These are phyloP conservation scores for Acanthamoeba culbertsoni DNA, from an alignment of 208 protist genomes.

Conservation along the genomic window DNA sequence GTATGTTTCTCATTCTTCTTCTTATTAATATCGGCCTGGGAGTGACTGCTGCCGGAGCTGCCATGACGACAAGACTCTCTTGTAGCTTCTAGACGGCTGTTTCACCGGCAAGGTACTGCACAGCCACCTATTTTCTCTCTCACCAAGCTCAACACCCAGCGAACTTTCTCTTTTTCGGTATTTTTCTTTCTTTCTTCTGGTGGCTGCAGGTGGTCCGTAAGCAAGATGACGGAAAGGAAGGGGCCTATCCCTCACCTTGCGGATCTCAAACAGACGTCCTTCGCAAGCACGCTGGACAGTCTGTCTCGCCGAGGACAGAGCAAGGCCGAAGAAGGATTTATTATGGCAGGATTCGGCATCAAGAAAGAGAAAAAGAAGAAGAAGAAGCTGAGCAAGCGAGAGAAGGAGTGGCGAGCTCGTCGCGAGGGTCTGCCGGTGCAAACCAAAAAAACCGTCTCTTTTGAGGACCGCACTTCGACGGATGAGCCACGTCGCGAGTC, in stretches of 20 bases:
- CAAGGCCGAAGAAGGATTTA: constrained; percentile 6
- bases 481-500: background rate
- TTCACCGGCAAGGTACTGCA: no score
- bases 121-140: no score
- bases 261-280: constrained; percentile 36
- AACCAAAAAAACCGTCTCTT: background rate
- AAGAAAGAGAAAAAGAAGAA: constrained; percentile 52
- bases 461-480: background rate
- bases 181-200: background rate
- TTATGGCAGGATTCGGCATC: constrained; percentile 33
- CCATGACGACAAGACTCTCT: no score
- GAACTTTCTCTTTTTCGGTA: background rate
- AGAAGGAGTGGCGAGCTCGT: constrained; percentile 35
- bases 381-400: constrained; percentile 51
- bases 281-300: constrained; percentile 38
- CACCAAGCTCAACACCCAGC: no score
- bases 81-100: no score
- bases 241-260: constrained; percentile 18
- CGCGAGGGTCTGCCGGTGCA: background rate
- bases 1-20: no score
- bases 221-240: constrained; percentile 36
- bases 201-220: background rate
- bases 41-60: no score
- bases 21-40: no score
- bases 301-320: background rate